Evolutionary conservation across 2,329 filamentous ascomycete species (phyloP).

Genomic region (Gremmenia infestans): DNA sequence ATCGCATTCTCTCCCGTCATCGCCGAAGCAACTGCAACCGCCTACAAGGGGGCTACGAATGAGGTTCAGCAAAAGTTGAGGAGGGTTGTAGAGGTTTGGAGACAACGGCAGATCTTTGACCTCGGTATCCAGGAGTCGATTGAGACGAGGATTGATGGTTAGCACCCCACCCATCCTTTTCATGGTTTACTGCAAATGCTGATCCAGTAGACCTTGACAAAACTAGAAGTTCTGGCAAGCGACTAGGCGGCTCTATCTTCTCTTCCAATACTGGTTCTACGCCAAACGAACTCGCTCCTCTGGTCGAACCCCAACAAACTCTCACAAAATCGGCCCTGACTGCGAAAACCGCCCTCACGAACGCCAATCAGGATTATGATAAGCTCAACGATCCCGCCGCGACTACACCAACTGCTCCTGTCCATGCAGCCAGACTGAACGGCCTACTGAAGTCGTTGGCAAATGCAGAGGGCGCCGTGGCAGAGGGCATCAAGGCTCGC

Average conservation of each 20-base stretch:
- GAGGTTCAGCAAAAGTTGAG: slow-evolving; percentile 86
- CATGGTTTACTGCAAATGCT: slow-evolving; percentile 1
- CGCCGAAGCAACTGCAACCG: slow-evolving; percentile 81
- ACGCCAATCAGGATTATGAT: slow-evolving; percentile 76
- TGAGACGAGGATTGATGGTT: slow-evolving; percentile 75
- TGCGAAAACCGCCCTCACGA: slow-evolving; percentile 60
- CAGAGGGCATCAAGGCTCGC: slow-evolving; percentile 83
- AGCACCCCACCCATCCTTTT: slow-evolving; percentile 17
- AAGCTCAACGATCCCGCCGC: slow-evolving; percentile 71
- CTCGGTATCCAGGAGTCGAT: slow-evolving; percentile 72
- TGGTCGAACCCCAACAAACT: slow-evolving; percentile 70
- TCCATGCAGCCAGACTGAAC: slow-evolving; percentile 85
- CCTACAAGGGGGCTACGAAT: slow-evolving; percentile 81
- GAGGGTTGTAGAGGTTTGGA: slow-evolving; percentile 92
- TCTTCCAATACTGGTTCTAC: slow-evolving; percentile 51
- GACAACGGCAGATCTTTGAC: slow-evolving; percentile 80
- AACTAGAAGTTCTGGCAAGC: slow-evolving; percentile 47
- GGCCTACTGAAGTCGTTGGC: slow-evolving; percentile 86
- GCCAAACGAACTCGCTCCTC: slow-evolving; percentile 69
- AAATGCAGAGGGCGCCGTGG: slow-evolving; percentile 81
- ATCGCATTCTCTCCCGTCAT: slow-evolving; percentile 88
- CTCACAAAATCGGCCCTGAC: slow-evolving; percentile 68
- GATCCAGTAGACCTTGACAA: slow-evolving; percentile 55
- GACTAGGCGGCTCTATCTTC: slow-evolving; percentile 67
- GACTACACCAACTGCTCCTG: slow-evolving; percentile 72